Base-by-base conservation (phyloP, 2,329 filamentous ascomycete species). In the Phoma sp. region DNA sequence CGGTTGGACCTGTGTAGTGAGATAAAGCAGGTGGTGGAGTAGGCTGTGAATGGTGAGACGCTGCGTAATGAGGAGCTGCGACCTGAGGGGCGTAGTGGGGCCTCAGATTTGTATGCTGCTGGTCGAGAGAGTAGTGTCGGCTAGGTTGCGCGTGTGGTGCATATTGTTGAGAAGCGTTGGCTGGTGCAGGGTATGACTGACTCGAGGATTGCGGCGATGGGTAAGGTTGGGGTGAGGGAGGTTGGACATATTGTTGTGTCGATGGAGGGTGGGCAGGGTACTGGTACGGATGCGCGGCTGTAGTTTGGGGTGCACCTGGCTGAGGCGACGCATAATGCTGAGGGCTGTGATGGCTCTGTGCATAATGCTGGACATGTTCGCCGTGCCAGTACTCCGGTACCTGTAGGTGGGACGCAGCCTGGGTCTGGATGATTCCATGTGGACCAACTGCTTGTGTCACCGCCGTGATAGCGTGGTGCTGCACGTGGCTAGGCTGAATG, bases 301-400 rank as follows among this genome's bases (percentile, higher is more conserved):
- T 51, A 13, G 59, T 58, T 45, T 65, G 65, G 15, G 64, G 48
- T 4, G 64, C 38, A 13, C 61, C 25, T 9, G 63, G 41, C 21
- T 66, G 65, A 29, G 64, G 45, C 7, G 69, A 57, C 12, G 64
- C 45, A 41, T 72, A 73, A 36, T 71, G 64, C 22, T 68, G 64
- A 2, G 64, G 53, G 24, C 60, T 64, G 4, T 69, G 64, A 53
- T 69, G 68, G 24, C 52, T 62, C 13, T 65, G 53, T n/a, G 58
- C 43, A 43, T 70, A 73, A 25, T 69, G 60, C 37, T 57, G 54
- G 3, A 64, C 51, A 22, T 70, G 69, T 15, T 46, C 51, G 8
- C 65, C 60, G 24, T 68, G 63, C 71, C 71, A 74, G 46, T 72
- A 74, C n/a, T 71, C 70, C 1, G 67, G 63, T 10, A 72, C 59